Base-by-base conservation (phyloP, 106 monocot species). In the Allium fistulosum region DNA sequence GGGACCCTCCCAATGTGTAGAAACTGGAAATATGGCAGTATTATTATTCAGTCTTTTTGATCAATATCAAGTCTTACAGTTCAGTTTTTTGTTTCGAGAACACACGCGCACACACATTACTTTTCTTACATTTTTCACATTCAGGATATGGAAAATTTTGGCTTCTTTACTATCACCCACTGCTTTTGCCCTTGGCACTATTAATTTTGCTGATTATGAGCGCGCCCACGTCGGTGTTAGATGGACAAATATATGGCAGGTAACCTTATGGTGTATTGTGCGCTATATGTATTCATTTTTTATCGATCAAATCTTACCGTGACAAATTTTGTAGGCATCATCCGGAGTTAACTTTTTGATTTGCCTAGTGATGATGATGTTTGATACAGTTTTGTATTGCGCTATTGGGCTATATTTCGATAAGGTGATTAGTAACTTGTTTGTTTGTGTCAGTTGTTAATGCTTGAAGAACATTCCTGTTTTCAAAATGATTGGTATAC, bases 141-240 rank as follows among this genome's bases (percentile, higher is more conserved):
- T 53, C 55, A 94, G 94, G 79, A 59, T 90, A 72, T 78, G 84
- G 81, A 94, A 94, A 78, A 75, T 83, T 46, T 72, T 84, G 67
- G 86, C 84, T 70, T 94, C 94, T 63, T 69, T 94, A 72, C 74
- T 94, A 71, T 94, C 94, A 62, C 94, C 94, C 45, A 84, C 94
- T 63, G 89, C 94, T 5, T 94, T 94, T 77, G 94, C 94, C 60
- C 84, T 94, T 59, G 90, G 94, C 49, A 94, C 94, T 9, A 69
- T 94, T 26, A 94, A 94, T 71, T 94, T 94, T 87, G 94, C 94
- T 71, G 94, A 94, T 74, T 94, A 94, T 80, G 94, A 94, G 65
- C 94, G 87, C 68, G 94, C 94, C 73, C 94, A 94, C 87, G 94
- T 94, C 79, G 94, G 94, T 62, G 59, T 94, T 68, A 77, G 94